Base-by-base conservation (phyloP, 2,329 filamentous ascomycete species). In the Trichoderma brevicompactum region DNA sequence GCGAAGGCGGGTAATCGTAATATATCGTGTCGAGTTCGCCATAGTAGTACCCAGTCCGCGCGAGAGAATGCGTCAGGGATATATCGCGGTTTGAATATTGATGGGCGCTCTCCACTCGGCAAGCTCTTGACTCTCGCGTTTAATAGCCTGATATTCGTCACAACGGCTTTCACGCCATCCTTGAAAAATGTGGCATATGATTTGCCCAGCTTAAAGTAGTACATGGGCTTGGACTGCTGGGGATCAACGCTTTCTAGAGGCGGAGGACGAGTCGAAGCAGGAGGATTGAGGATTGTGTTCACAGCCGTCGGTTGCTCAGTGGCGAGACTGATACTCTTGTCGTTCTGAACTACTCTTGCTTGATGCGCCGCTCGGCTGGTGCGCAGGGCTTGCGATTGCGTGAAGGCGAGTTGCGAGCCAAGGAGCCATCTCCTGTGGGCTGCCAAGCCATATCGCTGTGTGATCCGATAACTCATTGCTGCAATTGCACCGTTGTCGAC, bases 121-220 rank as follows among this genome's bases (percentile, higher is more conserved):
- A 76, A 74, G 60, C 72, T 68, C 58, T 72, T 70, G 64, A 79
- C 74, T 75, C 74, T 81, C 72, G 79, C 77, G 59, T 79, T 76
- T 13, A 89, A 75, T 10, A 83, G 81, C 23, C 79, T 74, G 54
- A 85, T 82, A 70, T 96, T 97, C 66, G 81, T 79, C 75, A 87
- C 88, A 59, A 96, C 88, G 71, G 90, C 87, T 73, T 88, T 88
- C 38, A 97, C 78, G 17, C 94, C 94, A 1, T 87, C 84, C 79
- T 95, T 96, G 87, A 97, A 98, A 84, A 98, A 98, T 41, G 78
- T 78, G 9, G 90, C 76, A 77, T 96, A 97, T 59, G 90, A 87
- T 75, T 90, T 90, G 68, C 92, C 94, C 34, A 89, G 79, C 49
- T 78, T 75, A 72, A 86, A 85, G 68, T 86, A 80, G 79, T 91